Conservation (phyloP, 129 eudicot genomes). For the Flaveria ramosissima region DNA sequence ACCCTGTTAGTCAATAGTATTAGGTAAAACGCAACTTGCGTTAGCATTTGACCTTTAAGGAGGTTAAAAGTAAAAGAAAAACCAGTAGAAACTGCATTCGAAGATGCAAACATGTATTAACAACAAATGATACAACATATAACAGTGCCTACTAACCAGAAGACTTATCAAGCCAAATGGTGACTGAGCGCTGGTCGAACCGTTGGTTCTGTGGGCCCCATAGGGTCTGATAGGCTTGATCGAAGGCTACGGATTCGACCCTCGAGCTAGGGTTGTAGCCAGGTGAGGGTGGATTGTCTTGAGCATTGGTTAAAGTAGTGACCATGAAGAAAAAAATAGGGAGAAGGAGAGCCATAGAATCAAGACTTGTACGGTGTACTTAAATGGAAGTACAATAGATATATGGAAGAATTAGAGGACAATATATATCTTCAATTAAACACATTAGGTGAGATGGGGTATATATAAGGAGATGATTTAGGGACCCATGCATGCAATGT, state of each 20-base stretch:
- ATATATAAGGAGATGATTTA: conserved; percentile 48
- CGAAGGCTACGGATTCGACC: conserved; percentile 45
- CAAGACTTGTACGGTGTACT: conserved; percentile 13
- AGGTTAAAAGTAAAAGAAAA: too few relatives aligned
- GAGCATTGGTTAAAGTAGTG: conserved; percentile 41
- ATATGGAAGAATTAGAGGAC: neutral
- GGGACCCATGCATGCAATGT: conserved; percentile 38
- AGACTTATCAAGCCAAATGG: conserved; percentile 71
- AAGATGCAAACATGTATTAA: neutral
- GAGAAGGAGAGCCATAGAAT: conserved; percentile 24
- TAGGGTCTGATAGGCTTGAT: conserved; percentile 52
- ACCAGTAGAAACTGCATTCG: too few relatives aligned
- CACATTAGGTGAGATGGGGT: conserved; percentile 38
- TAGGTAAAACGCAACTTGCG: too few relatives aligned
- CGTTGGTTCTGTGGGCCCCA: conserved; percentile 94
- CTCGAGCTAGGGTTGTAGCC: conserved; percentile 79
- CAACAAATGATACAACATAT: neutral
- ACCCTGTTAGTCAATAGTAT: too few relatives aligned
- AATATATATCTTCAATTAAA: conserved; percentile 16
- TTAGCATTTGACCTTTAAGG: too few relatives aligned
- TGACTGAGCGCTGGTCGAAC: conserved; percentile 49
- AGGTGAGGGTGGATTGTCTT: conserved; percentile 80
- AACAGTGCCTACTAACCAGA: conserved; percentile 48
- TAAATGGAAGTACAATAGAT: neutral
- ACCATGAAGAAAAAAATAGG: conserved; percentile 39